Evolutionary conservation across 2,329 filamentous ascomycete genomes (phyloP).

Genomic region (Lojkania enalia): DNA sequence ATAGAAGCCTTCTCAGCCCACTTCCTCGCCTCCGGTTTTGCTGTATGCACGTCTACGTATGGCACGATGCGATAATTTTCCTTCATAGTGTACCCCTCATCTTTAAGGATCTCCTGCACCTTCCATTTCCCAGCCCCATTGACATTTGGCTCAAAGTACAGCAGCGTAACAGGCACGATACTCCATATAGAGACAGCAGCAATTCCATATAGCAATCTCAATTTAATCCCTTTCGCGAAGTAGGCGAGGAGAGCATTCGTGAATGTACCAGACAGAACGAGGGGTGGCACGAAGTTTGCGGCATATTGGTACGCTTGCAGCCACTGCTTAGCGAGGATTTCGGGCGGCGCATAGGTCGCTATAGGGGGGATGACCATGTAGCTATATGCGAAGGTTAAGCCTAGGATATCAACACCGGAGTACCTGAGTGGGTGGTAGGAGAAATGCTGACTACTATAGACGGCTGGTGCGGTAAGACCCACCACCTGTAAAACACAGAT

Average conservation of each 20-base stretch:
- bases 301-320: constrained; percentile 45
- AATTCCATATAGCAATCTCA: constrained; percentile 26
- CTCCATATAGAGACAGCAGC: constrained; percentile 28
- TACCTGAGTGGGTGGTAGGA: neutral
- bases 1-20: constrained; percentile 12
- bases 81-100: constrained; percentile 21
- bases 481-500: constrained; percentile 17
- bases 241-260: constrained; percentile 38
- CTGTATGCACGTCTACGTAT: constrained; percentile 13
- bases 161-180: constrained; percentile 44
- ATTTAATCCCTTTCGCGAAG: constrained; percentile 6
- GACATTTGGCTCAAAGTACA: constrained; percentile 46
- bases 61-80: constrained; percentile 13
- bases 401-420: constrained; percentile 11
- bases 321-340: constrained; percentile 46
- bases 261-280: constrained; percentile 39
- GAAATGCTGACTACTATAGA: constrained; percentile 26
- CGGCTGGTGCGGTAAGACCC: constrained; percentile 26
- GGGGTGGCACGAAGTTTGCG: constrained; percentile 41
- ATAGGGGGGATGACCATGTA: constrained; percentile 43
- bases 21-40: constrained; percentile 10
- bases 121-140: constrained; percentile 48
- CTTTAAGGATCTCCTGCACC: constrained; percentile 36
- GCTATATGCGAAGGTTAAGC: constrained; percentile 39
- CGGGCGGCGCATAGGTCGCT: constrained; percentile 34